These are phyloP conservation scores for Platanthera guangdongensis DNA, from an alignment of 106 monocot species.

Conservation along the genomic window DNA sequence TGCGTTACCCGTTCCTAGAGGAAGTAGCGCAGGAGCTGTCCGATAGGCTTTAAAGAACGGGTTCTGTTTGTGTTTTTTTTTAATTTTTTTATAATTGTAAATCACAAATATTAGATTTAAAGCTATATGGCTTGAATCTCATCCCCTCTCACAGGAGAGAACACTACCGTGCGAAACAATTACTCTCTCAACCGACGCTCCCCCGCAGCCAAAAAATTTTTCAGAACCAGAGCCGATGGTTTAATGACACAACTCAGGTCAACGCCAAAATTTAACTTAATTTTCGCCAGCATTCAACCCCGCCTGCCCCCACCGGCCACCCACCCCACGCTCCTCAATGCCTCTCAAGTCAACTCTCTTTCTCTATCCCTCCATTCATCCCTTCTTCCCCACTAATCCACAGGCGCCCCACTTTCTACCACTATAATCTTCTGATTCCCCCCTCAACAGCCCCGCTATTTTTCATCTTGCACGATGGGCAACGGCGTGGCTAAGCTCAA, in stretches of 20 bases:
- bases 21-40: too few species aligned
- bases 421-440: neutral
- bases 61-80: too few species aligned
- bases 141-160: too few species aligned
- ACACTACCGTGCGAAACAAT: too few species aligned
- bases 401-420: neutral
- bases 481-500: conserved; percentile 33
- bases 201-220: too few species aligned
- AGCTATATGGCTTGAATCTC: too few species aligned
- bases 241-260: conserved; percentile 1
- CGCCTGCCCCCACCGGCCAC: neutral
- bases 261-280: neutral
- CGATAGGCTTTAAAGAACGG: too few species aligned
- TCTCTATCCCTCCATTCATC: neutral
- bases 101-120: too few species aligned
- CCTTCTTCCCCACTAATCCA: neutral
- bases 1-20: too few species aligned
- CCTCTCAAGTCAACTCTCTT: neutral
- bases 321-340: neutral
- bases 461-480: conserved; percentile 24
- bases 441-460: neutral
- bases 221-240: neutral
- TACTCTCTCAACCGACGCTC: too few species aligned
- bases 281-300: conserved; percentile 1
- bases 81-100: too few species aligned